These are phyloP conservation scores for Cystobasidium pallidum DNA, from an alignment of 1,284 basidiomycete species.

Conservation along the genomic window DNA sequence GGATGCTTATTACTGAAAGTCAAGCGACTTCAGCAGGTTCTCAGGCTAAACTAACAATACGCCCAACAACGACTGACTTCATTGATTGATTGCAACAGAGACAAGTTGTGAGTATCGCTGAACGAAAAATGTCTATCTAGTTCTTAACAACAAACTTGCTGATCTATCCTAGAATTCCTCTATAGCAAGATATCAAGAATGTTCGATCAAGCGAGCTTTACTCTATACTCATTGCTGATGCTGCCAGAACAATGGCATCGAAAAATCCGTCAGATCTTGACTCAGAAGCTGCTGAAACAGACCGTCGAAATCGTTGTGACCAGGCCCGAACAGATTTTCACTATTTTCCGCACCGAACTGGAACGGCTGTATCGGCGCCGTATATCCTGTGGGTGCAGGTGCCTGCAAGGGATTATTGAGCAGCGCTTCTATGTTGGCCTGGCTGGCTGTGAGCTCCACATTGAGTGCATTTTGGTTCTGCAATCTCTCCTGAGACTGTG, in stretches of 20 bases:
- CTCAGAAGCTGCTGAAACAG: constrained; percentile 13
- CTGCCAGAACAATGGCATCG: constrained; percentile 17
- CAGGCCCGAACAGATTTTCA: constrained; percentile 4
- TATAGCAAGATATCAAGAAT: too few species aligned
- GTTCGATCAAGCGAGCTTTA: too few species aligned
- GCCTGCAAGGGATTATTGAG: background rate
- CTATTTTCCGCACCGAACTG: background rate
- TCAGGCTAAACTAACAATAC: too few species aligned
- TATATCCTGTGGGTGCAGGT: background rate
- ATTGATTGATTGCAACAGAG: too few species aligned
- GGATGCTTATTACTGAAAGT: too few species aligned
- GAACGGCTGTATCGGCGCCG: background rate
- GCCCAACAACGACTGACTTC: too few species aligned
- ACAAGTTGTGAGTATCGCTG: too few species aligned
- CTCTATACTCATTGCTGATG: constrained; percentile 3
- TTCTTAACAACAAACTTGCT: too few species aligned
- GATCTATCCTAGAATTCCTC: too few species aligned
- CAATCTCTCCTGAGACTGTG: background rate
- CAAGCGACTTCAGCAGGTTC: too few species aligned
- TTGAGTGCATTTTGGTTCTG: background rate
- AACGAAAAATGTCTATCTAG: too few species aligned
- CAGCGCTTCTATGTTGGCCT: background rate
- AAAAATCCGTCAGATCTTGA: constrained; percentile 12
- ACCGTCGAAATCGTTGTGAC: constrained; percentile 6
- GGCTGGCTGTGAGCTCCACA: background rate